Base-by-base conservation (phyloP, 2,329 filamentous ascomycete species). In the Myotisia sp. region DNA sequence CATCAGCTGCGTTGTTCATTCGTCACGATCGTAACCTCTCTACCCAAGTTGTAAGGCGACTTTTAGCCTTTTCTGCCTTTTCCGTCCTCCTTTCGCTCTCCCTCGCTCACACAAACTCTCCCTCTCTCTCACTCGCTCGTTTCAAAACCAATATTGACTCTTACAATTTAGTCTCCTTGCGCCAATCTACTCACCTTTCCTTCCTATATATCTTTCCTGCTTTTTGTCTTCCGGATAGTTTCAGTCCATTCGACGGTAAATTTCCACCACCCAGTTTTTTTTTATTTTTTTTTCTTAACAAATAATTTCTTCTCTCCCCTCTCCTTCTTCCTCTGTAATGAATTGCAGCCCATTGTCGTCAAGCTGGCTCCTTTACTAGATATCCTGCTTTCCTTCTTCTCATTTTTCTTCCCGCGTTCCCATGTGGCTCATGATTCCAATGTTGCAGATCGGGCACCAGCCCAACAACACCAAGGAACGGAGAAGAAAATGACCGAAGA, bases 401-500 rank as follows among this genome's bases (percentile, higher is more conserved):
- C 26, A 13, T 34, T 29, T 26, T 6, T 41, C 13, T 9, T 19
- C n/a, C 31, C 22, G 32, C 34, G 33, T 37, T 19, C 19, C 21
- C 5, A 23, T n/a, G 19, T 12, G 23, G 29, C 29, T 32, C 13
- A 32, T 32, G 29, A 21, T 12, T 13, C n/a, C 13, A 8, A 27
- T 7, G 19, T n/a, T 8, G 22, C 16, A 16, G 5, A n/a, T 18
- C 13, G 26, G 13, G 22, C 8, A 12, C 7, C n/a, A 27, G 22
- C 5, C 13, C 26, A 34, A 26, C 9, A 12, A 12, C 17, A 10
- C n/a, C 17, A 21, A 21, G 13, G 16, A 17, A 32, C 12, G 19
- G 18, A 10, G 29, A 10, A 26, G 30, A 36, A 26, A 26, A 49
- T 49, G 47, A 39, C 44, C 29, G 30, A 44, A 28, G 36, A 42